Evolutionary conservation across 306 rosid genomes (phyloP).

Genomic region (Cicer cuneatum): DNA sequence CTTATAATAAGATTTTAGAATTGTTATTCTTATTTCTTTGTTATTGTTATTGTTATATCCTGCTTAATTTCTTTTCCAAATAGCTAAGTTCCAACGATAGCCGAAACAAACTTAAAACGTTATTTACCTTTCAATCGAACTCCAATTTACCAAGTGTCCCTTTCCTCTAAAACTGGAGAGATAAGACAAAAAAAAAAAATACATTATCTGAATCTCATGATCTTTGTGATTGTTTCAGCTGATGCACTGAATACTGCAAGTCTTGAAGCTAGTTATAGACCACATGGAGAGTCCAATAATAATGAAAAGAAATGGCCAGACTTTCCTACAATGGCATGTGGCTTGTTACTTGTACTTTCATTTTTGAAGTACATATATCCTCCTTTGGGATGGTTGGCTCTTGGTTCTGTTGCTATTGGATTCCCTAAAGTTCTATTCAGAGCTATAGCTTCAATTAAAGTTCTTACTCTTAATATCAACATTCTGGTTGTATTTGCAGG

Average conservation of each 20-base stretch:
- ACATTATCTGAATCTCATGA: neutral
- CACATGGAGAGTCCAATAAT: slow-evolving; percentile 54
- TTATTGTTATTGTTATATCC: too few relatives aligned
- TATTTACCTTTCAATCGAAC: too few relatives aligned
- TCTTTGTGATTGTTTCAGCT: slow-evolving; percentile 50
- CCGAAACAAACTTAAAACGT: too few relatives aligned
- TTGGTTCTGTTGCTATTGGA: slow-evolving; percentile 73
- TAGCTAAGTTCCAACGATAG: too few relatives aligned
- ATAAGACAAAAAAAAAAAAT: too few relatives aligned
- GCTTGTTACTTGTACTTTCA: slow-evolving; percentile 63
- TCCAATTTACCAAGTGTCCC: too few relatives aligned
- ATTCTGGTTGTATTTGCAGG: slow-evolving; percentile 77
- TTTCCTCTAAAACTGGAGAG: too few relatives aligned
- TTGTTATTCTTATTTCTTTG: too few relatives aligned
- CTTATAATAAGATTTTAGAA: neutral
- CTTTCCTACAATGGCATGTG: slow-evolving; percentile 59
- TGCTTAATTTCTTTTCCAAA: too few relatives aligned
- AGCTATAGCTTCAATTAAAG: slow-evolving; percentile 57
- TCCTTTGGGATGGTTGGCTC: slow-evolving; percentile 70
- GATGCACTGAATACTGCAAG: slow-evolving; percentile 72
- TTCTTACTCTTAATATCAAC: slow-evolving; percentile 75
- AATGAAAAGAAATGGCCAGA: slow-evolving; percentile 74
- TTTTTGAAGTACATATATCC: slow-evolving; percentile 62
- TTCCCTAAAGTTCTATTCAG: slow-evolving; percentile 59
- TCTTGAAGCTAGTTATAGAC: slow-evolving; percentile 73